Evolutionary conservation across 208 protist genomes (phyloP), one percentile per base, ranked within the genome.

Genomic region (Trypanosoma scelopori): DNA sequence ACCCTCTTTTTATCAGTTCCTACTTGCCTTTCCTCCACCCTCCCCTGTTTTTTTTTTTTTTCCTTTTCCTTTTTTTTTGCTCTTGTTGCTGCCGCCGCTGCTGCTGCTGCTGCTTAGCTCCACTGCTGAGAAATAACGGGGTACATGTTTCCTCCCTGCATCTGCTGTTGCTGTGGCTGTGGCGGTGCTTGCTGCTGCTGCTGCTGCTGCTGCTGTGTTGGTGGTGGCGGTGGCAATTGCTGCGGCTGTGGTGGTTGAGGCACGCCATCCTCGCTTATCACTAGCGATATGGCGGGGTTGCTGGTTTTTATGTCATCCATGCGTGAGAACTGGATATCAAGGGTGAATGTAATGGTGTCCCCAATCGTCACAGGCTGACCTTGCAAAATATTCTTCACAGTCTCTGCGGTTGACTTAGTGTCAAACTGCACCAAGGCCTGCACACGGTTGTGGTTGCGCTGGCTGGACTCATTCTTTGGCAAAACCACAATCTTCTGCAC

Each of bases 401-500:
- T 76, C 67, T 94, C 92, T 6, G 92, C 89, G 3, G 79, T 84
- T 60, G 81, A 78, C 2, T 78, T 77, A 11, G 70, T 69, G 79
- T 92, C 80, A 62, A 97, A 97, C 77, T 97, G 92, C 30, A 97
- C 92, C 35, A 97, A 72, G 3, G 92, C 89, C 79, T 97, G 92
- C 12, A 95, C 82, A 45, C 92, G 84, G 76, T 95, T 94, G 78
- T 95, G 86, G 65, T 95, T 93, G 66, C 80, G 82, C 65, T 91
- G 78, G 62, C 86, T 92, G 56, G 82, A 91, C 39, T 94, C 89
- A 73, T 97, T 94, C 76, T 97, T 97, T 27, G 87, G 87, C 27
- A 97, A 75, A 60, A 97, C 84, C 15, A 97, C 92, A 65, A 97
- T 94, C 45, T 89, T 87, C 77, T 91, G 76, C 18, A 97, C 84